phyloP scores from a whole-genome alignment of 441 rosid species.

The Adansonia grandidieri region DNA sequence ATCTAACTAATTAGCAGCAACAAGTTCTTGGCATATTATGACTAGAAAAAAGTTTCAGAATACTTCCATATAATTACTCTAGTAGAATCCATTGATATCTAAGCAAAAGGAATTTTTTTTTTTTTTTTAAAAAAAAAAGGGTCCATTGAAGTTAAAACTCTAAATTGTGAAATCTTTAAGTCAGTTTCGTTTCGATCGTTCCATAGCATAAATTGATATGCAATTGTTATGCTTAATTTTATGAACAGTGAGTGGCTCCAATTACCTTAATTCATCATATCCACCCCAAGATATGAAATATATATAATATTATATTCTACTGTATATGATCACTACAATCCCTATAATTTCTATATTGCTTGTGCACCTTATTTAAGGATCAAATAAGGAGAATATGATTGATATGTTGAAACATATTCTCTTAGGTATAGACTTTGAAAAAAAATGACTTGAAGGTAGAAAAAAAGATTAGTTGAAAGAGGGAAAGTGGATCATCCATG shows the following conservation, averaged over 20 bases:
- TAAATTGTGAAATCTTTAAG: background rate
- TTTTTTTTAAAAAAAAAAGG: too few species aligned
- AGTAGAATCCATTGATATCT: too few species aligned
- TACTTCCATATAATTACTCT: too few species aligned
- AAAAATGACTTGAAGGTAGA: slow-evolving; percentile 13
- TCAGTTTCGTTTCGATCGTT: background rate
- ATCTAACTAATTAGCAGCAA: background rate
- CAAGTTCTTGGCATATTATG: background rate
- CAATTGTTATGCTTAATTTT: background rate
- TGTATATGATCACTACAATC: background rate
- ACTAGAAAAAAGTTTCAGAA: background rate
- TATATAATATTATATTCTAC: background rate
- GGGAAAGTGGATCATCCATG: slow-evolving; percentile 23
- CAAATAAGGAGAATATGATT: background rate
- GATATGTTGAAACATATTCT: background rate
- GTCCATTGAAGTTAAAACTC: background rate
- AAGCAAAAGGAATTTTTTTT: too few species aligned
- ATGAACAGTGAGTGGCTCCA: background rate
- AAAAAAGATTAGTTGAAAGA: background rate
- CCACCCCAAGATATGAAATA: background rate
- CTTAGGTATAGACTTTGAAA: background rate
- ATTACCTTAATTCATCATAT: background rate
- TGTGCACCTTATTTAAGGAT: background rate
- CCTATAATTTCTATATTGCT: background rate
- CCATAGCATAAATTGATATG: background rate